Percentiles rank a stretch among this genome's conserved stretches.
Conservation (phyloP, 176 grass and related monocot species). For the Poa pratensis region DNA sequence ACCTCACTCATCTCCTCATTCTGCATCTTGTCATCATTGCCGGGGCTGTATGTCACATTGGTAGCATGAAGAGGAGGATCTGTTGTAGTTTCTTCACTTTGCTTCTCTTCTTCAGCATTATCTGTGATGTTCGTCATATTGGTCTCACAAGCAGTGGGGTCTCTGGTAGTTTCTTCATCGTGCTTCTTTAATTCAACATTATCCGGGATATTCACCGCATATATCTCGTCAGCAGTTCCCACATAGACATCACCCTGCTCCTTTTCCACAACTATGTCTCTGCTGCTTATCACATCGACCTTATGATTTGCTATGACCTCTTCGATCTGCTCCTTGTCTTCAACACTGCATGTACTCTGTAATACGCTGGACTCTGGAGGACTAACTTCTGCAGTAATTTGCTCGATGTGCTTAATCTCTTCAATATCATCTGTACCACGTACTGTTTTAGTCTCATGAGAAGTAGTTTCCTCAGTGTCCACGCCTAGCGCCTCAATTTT, state of each 20-base stretch:
- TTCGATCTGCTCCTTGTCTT: slow-evolving; percentile 34
- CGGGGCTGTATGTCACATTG: not conserved
- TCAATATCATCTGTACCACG: slow-evolving; percentile 13
- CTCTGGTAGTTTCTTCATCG: slow-evolving; percentile 10
- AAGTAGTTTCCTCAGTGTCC: slow-evolving; percentile 19
- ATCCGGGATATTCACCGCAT: not conserved
- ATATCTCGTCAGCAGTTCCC: slow-evolving; percentile 13
- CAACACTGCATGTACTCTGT: slow-evolving; percentile 3
- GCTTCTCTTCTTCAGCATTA: slow-evolving; percentile 38
- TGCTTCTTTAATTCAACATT: not conserved
- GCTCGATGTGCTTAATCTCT: slow-evolving; percentile 46
- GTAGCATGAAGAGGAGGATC: slow-evolving; percentile 4
- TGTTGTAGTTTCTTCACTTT: slow-evolving; percentile 35
- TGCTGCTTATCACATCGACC: not conserved
- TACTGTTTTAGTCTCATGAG: slow-evolving; percentile 10
- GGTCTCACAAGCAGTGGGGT: slow-evolving; percentile 12
- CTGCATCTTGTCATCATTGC: not conserved
- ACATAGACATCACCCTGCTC: slow-evolving; percentile 3
- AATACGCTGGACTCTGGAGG: not conserved
- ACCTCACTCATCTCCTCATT: not conserved
- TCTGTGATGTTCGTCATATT: slow-evolving; percentile 4
- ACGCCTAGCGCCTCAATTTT: not conserved
- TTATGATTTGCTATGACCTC: not conserved
- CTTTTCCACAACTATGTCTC: slow-evolving; percentile 37
- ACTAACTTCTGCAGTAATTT: not conserved